Percentiles rank a stretch among this genome's conserved stretches.
Conservation (phyloP, 2,329 filamentous ascomycete genomes). For the Aureobasidium vineae region DNA sequence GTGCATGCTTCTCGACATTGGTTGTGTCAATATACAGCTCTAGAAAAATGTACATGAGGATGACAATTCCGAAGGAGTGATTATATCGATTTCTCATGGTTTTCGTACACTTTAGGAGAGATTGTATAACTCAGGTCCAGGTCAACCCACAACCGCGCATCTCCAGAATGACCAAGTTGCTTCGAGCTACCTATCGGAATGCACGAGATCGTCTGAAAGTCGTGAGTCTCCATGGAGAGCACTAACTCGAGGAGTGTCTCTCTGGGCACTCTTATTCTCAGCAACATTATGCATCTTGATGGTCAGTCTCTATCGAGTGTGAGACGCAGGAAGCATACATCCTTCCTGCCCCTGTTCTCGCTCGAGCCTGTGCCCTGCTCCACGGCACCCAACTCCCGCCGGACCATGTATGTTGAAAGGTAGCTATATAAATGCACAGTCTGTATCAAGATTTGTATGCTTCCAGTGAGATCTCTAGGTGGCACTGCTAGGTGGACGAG, state of each 20-base stretch:
- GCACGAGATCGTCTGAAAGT: neutral
- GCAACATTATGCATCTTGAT: neutral
- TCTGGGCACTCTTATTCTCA: neutral
- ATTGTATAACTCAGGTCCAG: too few species aligned
- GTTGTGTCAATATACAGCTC: too few species aligned
- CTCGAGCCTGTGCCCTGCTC: neutral
- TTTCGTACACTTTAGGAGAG: too few species aligned
- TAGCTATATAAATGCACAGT: neutral
- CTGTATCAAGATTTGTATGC: too few species aligned
- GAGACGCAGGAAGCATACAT: neutral
- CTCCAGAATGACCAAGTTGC: neutral
- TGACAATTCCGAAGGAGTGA: too few species aligned
- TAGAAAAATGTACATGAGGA: too few species aligned
- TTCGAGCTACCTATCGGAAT: neutral
- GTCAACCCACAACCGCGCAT: too few species aligned
- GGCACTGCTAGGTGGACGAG: neutral
- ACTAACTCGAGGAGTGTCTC: neutral
- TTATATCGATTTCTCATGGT: too few species aligned
- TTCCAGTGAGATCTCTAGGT: neutral
- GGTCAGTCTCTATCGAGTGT: neutral
- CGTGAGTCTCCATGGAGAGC: neutral
- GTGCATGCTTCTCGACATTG: too few species aligned
- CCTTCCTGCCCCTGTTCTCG: neutral
- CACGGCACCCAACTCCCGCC: neutral
- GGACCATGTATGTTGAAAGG: neutral